Percentiles rank a stretch among this genome's conserved stretches.
Evolutionary conservation across 208 protist genomes (phyloP).

Genomic region (Endotrypanum monterogeii): DNA sequence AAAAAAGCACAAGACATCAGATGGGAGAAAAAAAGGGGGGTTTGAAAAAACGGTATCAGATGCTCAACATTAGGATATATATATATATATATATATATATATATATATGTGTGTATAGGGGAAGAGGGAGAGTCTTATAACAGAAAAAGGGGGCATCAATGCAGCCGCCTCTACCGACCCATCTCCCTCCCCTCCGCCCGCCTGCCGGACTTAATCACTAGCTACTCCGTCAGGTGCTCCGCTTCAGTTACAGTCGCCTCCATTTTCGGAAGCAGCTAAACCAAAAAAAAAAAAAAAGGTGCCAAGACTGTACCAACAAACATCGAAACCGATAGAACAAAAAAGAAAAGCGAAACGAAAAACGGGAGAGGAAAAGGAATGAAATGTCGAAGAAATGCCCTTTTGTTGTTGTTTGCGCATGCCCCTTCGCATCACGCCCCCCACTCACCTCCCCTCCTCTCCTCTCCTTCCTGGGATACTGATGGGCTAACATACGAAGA

Average conservation of each 20-base stretch:
- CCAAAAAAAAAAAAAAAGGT: neutral
- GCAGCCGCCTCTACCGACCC: neutral
- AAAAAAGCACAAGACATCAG: too few relatives aligned
- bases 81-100: neutral
- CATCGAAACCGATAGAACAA: neutral
- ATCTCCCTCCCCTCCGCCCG: neutral
- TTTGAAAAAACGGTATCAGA: too few relatives aligned
- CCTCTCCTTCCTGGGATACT: neutral
- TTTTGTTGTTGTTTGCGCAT: neutral
- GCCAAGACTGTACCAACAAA: neutral
- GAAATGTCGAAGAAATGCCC: neutral
- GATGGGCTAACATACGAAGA: neutral
- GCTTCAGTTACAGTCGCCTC: neutral
- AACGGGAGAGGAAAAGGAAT: neutral
- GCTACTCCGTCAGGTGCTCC: neutral
- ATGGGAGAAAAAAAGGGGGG: too few relatives aligned
- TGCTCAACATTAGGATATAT: too few relatives aligned
- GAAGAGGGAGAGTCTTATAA: conserved; percentile 5
- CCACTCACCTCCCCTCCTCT: neutral
- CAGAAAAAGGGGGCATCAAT: neutral
- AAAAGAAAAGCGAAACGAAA: neutral
- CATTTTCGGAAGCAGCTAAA: neutral
- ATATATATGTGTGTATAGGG: neutral
- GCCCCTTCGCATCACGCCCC: neutral
- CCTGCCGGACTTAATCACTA: neutral